phyloP scores from a whole-genome alignment of 495 filamentous ascomycete genomes.

The Aspergillus cristatus region DNA sequence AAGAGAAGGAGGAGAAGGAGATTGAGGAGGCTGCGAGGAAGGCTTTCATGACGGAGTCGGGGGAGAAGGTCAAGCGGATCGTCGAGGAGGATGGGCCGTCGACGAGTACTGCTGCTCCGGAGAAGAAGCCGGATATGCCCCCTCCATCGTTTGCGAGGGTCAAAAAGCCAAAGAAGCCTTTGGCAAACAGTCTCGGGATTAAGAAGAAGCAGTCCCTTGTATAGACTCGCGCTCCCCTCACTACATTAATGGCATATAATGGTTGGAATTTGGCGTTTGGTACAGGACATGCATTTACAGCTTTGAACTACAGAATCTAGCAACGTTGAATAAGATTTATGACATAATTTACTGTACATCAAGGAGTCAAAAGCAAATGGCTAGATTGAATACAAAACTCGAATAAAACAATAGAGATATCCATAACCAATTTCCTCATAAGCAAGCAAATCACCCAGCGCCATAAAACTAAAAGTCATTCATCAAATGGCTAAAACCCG shows the following conservation, averaged over 20 bases:
- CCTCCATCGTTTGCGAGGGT: slow-evolving; percentile 64
- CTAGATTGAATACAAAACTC: too few relatives aligned
- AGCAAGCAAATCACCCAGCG: slow-evolving; percentile 21
- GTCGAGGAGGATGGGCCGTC: slow-evolving; percentile 35
- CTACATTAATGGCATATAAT: not conserved
- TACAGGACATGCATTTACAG: not conserved
- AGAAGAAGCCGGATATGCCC: slow-evolving; percentile 24
- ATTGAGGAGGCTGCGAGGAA: slow-evolving; percentile 74
- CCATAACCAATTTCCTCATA: too few relatives aligned
- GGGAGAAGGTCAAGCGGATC: slow-evolving; percentile 43
- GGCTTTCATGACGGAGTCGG: slow-evolving; percentile 63
- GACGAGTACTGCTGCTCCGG: slow-evolving; percentile 14
- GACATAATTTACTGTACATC: too few relatives aligned
- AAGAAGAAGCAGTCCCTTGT: slow-evolving; percentile 71
- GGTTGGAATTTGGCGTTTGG: slow-evolving; percentile 3
- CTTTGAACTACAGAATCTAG: not conserved
- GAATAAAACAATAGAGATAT: too few relatives aligned
- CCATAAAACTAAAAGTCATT: slow-evolving; percentile 19
- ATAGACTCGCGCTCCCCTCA: slow-evolving; percentile 9
- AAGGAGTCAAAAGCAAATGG: too few relatives aligned
- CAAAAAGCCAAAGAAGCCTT: slow-evolving; percentile 78
- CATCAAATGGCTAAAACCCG: slow-evolving; percentile 9
- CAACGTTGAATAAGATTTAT: slow-evolving; percentile 4
- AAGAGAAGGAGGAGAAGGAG: slow-evolving; percentile 61
- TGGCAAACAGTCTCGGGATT: slow-evolving; percentile 65